These are phyloP conservation scores for Corymbia citriodora DNA, from an alignment of 441 rosid species.

Conservation along the genomic window DNA sequence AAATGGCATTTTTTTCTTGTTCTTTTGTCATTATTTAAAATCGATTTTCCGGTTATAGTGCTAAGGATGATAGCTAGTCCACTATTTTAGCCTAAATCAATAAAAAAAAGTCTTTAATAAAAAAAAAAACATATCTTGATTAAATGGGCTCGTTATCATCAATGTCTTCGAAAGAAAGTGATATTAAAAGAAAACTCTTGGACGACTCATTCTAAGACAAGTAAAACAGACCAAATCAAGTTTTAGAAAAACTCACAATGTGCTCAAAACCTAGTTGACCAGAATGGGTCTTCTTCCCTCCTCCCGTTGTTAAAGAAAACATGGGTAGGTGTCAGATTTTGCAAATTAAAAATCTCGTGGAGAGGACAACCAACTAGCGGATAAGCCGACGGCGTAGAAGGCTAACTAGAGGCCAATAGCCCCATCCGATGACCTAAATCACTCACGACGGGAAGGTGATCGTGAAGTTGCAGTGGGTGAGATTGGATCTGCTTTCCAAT, in stretches of 20 bases:
- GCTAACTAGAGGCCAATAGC: neutral
- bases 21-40: neutral
- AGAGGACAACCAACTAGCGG: neutral
- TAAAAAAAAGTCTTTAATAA: neutral
- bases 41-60: neutral
- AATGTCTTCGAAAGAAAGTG: neutral
- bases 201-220: neutral
- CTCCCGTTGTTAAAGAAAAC: neutral
- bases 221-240: neutral
- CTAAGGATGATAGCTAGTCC: neutral
- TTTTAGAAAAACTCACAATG: neutral
- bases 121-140: neutral
- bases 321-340: neutral
- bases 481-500: neutral
- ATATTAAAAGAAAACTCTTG: neutral
- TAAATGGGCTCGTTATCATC: neutral
- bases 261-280: neutral
- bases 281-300: neutral
- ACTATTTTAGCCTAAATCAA: neutral
- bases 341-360: neutral
- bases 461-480: too few species aligned
- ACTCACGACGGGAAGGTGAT: neutral
- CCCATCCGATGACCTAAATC: neutral
- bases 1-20: neutral
- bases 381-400: neutral